Evolutionary conservation across 2,329 filamentous ascomycete genomes (phyloP).

Genomic region (Cladosporium sp.): DNA sequence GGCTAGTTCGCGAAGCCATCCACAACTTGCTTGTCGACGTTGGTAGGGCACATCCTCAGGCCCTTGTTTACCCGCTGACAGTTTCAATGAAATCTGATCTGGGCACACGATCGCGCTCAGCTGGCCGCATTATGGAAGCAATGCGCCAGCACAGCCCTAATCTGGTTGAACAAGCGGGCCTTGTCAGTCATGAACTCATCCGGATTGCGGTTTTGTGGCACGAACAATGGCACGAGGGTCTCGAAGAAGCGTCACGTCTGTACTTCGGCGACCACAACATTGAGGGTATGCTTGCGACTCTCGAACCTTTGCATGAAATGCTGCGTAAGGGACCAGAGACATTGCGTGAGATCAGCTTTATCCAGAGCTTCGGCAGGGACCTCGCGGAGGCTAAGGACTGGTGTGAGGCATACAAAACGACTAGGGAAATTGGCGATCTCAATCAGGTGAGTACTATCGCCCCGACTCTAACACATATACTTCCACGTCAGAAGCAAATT

Average conservation of each 20-base stretch:
- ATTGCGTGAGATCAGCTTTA: conserved; percentile 91
- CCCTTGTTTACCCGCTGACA: conserved; percentile 91
- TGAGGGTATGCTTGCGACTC: conserved; percentile 89
- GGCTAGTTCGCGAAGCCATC: conserved; percentile 80
- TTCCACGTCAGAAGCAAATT: neutral
- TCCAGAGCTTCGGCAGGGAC: conserved; percentile 93
- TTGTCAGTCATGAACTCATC: conserved; percentile 94
- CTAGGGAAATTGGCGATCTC: conserved; percentile 86
- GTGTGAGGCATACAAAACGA: conserved; percentile 86
- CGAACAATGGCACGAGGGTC: conserved; percentile 95
- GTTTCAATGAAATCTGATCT: conserved; percentile 97
- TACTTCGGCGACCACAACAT: conserved; percentile 99
- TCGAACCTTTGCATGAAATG: conserved; percentile 86
- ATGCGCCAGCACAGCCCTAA: conserved; percentile 93
- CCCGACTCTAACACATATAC: neutral
- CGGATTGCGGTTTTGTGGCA: conserved; percentile 97
- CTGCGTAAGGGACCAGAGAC: conserved; percentile 90
- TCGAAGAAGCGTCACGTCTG: conserved; percentile 91
- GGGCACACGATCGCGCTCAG: conserved; percentile 77
- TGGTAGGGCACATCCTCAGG: conserved; percentile 89
- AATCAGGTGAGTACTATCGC: conserved; percentile 57
- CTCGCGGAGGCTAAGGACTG: conserved; percentile 92
- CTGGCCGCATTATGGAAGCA: conserved; percentile 91
- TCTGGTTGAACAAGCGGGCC: conserved; percentile 89
- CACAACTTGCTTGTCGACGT: conserved; percentile 91